Percentiles rank a stretch among this genome's conserved stretches.
Evolutionary conservation across 352 stramenopile species (phyloP).

Genomic region (Halophytophthora polymorphica): DNA sequence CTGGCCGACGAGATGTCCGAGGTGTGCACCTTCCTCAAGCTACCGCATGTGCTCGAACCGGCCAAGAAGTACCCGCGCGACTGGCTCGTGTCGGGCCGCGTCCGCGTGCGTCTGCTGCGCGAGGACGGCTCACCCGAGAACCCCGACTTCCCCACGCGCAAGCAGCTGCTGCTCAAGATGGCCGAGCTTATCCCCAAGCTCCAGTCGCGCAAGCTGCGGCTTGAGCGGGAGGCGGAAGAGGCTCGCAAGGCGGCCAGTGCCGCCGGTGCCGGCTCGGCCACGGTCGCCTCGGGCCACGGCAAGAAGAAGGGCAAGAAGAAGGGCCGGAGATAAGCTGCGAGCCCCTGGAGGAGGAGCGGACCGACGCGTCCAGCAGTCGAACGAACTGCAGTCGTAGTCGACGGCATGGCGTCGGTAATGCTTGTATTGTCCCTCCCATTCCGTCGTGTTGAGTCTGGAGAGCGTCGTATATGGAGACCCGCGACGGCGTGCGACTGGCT

Average conservation of each 20-base stretch:
- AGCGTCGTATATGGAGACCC: no score
- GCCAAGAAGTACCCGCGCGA: slow-evolving; percentile 83
- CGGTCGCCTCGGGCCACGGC: slow-evolving; percentile 28
- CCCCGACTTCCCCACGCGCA: slow-evolving; percentile 64
- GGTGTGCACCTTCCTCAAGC: slow-evolving; percentile 75
- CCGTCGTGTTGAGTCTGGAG: slow-evolving; percentile 9
- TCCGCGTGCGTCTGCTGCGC: slow-evolving; percentile 69
- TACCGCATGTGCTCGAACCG: slow-evolving; percentile 79
- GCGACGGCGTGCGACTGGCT: slow-evolving; percentile 5
- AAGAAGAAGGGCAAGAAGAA: slow-evolving; percentile 91
- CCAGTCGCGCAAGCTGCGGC: slow-evolving; percentile 71
- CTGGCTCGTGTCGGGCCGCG: slow-evolving; percentile 62
- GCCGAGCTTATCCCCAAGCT: slow-evolving; percentile 83
- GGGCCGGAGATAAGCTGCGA: slow-evolving; percentile 63
- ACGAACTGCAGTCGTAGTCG: not conserved
- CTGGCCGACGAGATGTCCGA: slow-evolving; percentile 83
- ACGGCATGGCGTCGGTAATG: slow-evolving; percentile 17
- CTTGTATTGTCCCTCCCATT: slow-evolving; percentile 8
- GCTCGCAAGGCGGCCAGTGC: slow-evolving; percentile 39
- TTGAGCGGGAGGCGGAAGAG: slow-evolving; percentile 67
- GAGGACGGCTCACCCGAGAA: slow-evolving; percentile 64
- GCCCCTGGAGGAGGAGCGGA: not conserved
- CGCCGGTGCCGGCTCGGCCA: slow-evolving; percentile 17
- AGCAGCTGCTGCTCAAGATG: slow-evolving; percentile 85
- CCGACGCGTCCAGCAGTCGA: slow-evolving; percentile 3